These are phyloP conservation scores for Fusarium setosum DNA, from an alignment of 2,329 filamentous ascomycete species.

Conservation along the genomic window DNA sequence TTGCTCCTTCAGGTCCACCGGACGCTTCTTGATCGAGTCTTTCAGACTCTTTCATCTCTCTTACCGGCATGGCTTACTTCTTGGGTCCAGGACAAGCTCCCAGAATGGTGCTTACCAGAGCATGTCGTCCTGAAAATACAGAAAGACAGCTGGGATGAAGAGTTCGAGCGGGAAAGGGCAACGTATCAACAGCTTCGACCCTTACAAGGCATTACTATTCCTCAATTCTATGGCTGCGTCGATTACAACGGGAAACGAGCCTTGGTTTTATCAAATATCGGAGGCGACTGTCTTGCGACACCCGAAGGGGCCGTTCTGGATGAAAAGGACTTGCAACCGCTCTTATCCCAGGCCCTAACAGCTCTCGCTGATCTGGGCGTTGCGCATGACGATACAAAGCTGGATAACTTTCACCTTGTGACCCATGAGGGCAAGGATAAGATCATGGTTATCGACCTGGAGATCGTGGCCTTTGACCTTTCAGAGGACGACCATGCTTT, in stretches of 20 bases:
- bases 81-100: not conserved
- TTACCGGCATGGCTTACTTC: not conserved
- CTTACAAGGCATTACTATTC: slow-evolving; percentile 39
- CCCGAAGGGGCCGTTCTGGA: slow-evolving; percentile 30
- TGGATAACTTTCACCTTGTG: slow-evolving; percentile 37
- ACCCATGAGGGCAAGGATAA: slow-evolving; percentile 10
- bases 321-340: slow-evolving; percentile 6
- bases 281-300: slow-evolving; percentile 29
- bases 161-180: slow-evolving; percentile 40
- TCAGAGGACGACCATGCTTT: not conserved
- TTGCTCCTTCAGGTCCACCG: not conserved
- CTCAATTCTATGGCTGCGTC: slow-evolving; percentile 18
- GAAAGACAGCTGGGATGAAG: slow-evolving; percentile 40
- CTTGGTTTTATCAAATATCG: slow-evolving; percentile 41
- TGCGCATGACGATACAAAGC: slow-evolving; percentile 35
- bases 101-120: slow-evolving; percentile 24
- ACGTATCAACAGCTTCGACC: slow-evolving; percentile 31
- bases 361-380: slow-evolving; percentile 27
- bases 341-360: slow-evolving; percentile 7
- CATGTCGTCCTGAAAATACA: slow-evolving; percentile 34
- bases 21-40: not conserved
- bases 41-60: not conserved
- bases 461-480: slow-evolving; percentile 21
- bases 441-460: slow-evolving; percentile 35
- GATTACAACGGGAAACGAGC: slow-evolving; percentile 28